Conservation (phyloP, 2,329 filamentous ascomycete genomes). For the Calonectria multiphialidica region DNA sequence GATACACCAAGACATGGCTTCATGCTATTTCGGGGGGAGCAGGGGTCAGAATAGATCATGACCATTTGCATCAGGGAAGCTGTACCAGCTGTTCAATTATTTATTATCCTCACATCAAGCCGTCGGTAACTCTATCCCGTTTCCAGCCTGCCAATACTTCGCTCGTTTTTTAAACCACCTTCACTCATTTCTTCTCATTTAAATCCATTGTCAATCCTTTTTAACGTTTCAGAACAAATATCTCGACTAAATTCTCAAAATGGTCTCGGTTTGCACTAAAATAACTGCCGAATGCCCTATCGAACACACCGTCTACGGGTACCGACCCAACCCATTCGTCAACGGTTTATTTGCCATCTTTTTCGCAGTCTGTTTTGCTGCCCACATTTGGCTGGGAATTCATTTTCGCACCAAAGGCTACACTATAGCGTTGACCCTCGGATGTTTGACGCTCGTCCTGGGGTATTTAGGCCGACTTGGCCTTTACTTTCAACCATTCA, state of each 20-base stretch:
- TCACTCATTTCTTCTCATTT: background rate
- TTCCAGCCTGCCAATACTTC: background rate
- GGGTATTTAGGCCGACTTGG: slow-evolving; percentile 4
- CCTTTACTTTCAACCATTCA: slow-evolving; percentile 11
- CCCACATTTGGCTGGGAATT: slow-evolving; percentile 18
- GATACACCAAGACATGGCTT: background rate
- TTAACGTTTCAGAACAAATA: background rate
- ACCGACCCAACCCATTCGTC: slow-evolving; percentile 13
- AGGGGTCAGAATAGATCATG: background rate
- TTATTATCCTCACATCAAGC: background rate
- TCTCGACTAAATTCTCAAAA: background rate
- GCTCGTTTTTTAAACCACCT: background rate
- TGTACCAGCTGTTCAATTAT: background rate
- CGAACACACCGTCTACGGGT: slow-evolving; percentile 20
- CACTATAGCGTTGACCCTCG: slow-evolving; percentile 9
- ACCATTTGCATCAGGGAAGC: background rate
- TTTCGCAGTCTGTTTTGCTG: background rate
- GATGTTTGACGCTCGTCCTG: background rate
- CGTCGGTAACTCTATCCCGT: background rate
- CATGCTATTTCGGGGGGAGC: background rate
- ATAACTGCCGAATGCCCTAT: slow-evolving; percentile 15
- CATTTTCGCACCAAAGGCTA: slow-evolving; percentile 18
- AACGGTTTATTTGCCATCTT: slow-evolving; percentile 23
- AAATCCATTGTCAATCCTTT: background rate
- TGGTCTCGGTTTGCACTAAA: slow-evolving; percentile 12